These are phyloP conservation scores for Fomitopsis palustris DNA, from an alignment of 1,284 basidiomycete species.

Conservation along the genomic window DNA sequence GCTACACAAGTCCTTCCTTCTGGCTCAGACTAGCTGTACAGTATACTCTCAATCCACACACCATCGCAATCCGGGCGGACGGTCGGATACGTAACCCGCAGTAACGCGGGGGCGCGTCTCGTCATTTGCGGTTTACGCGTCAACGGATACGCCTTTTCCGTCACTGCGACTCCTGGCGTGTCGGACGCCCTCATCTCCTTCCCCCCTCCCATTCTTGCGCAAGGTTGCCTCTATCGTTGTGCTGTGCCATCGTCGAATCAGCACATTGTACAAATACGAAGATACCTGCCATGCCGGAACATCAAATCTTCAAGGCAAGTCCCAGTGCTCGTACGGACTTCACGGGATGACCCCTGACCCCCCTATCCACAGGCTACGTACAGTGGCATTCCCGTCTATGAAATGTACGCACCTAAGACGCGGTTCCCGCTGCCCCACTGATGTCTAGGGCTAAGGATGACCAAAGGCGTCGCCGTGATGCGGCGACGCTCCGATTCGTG, in stretches of 20 bases:
- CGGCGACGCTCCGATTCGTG: constrained; percentile 92
- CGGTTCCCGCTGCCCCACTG: constrained; percentile 28
- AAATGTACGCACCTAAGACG: constrained; percentile 60
- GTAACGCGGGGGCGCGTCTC: constrained; percentile 11
- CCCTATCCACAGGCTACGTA: constrained; percentile 65
- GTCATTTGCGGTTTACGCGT: constrained; percentile 11
- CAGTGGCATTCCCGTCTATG: constrained; percentile 84
- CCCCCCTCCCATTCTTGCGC: neutral
- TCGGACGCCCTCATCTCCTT: neutral
- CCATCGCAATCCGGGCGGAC: neutral
- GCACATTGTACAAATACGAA: neutral
- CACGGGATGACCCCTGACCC: constrained; percentile 1
- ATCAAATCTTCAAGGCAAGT: constrained; percentile 74
- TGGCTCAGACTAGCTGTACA: too few relatives aligned
- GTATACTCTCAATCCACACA: too few relatives aligned
- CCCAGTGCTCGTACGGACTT: constrained; percentile 2
- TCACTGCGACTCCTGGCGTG: neutral
- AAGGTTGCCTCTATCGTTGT: neutral
- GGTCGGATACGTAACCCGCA: neutral
- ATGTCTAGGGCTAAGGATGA: constrained; percentile 68
- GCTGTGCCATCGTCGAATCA: neutral
- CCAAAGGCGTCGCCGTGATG: constrained; percentile 97
- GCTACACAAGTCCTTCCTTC: too few relatives aligned
- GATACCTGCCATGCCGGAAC: constrained; percentile 57
- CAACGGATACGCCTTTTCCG: constrained; percentile 6